Evolutionary conservation across 2,329 filamentous ascomycete genomes (phyloP), one percentile per base, ranked within the genome.

Genomic region (Cadophora malorum): DNA sequence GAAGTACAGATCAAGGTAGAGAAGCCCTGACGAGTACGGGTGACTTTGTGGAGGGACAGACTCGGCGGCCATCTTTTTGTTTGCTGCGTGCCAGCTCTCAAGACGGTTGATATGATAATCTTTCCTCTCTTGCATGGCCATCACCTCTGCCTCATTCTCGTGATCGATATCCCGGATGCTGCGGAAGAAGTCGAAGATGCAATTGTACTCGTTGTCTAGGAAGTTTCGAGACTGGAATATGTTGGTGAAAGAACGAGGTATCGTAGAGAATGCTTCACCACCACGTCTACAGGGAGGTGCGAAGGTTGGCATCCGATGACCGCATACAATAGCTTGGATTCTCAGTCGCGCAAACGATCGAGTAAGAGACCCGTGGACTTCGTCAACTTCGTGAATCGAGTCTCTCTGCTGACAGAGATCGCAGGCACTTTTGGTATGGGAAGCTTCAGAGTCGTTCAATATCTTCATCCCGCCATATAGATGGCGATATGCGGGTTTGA

Each of bases 181-280:
- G 23, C 69, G 64, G 12, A 67, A 63, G 25, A 61, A 64, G 14
- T 65, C 67, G 25, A 71, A 68, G 12, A 65, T 67, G 6, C 33
- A 56, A 21, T 68, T 67, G 9, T 67, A 41, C 45, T 67, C 65
- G 3, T 62, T 66, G 55, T 71, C 69, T 16, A 71, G 23, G 31
- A 25, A 61, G 16, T 50, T 61, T 19, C 69, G 68, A 25, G 65
- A 65, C 31, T 69, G 62, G 58, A 66, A 67, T 21, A 71, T 50
- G 23, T 45, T 66, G 4, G 33, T 53, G 63, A 67, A 49, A 7
- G 45, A 49, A 21, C 1, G 2, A 21, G 45, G 45, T 6, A 21
- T 49, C 7, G 45, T 21, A 21, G 45, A 49, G n/a, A 49, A 49
- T 8, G 6, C 45, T 14, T 49, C 19, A 1, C 5, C 45, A 9